Evolutionary conservation across 768 basidiomycete species (phyloP).

Genomic region (Suillus plorans): DNA sequence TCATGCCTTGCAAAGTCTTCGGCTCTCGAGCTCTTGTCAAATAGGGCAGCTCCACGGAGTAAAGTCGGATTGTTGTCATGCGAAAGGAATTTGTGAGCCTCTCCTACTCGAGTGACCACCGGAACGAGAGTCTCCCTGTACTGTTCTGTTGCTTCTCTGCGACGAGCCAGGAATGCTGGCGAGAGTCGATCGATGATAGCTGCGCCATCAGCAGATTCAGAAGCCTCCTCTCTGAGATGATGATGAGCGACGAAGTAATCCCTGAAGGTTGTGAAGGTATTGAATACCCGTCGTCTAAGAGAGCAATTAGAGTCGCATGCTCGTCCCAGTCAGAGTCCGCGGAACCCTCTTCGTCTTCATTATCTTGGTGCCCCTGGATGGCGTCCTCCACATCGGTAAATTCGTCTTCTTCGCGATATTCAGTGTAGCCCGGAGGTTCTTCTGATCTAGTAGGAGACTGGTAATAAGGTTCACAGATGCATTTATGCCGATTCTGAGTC

Average conservation of each 20-base stretch:
- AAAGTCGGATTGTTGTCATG: constrained; percentile 32
- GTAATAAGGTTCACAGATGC: background rate
- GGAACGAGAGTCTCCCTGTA: constrained; percentile 35
- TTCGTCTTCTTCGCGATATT: constrained; percentile 2
- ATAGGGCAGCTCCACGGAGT: constrained; percentile 44
- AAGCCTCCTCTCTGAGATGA: constrained; percentile 34
- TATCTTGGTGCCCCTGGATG: background rate
- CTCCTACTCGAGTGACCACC: constrained; percentile 32
- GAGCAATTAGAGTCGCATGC: constrained; percentile 25
- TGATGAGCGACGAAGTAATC: background rate
- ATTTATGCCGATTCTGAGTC: background rate
- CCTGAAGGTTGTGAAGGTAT: background rate
- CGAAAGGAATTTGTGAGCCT: constrained; percentile 36
- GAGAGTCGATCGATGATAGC: constrained; percentile 50
- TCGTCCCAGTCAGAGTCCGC: constrained; percentile 24
- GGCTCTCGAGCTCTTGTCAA: constrained; percentile 56
- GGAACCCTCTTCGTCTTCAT: constrained; percentile 8
- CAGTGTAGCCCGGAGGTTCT: background rate
- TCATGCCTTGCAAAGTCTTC: constrained; percentile 47
- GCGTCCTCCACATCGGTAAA: background rate
- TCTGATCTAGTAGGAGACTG: constrained; percentile 4
- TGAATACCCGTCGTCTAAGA: constrained; percentile 22
- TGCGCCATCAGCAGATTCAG: constrained; percentile 42
- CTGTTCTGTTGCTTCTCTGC: constrained; percentile 25
- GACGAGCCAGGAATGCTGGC: constrained; percentile 35